These are phyloP conservation scores for Waltergamsia citrina DNA, from an alignment of 2,329 filamentous ascomycete genomes.

Conservation along the genomic window DNA sequence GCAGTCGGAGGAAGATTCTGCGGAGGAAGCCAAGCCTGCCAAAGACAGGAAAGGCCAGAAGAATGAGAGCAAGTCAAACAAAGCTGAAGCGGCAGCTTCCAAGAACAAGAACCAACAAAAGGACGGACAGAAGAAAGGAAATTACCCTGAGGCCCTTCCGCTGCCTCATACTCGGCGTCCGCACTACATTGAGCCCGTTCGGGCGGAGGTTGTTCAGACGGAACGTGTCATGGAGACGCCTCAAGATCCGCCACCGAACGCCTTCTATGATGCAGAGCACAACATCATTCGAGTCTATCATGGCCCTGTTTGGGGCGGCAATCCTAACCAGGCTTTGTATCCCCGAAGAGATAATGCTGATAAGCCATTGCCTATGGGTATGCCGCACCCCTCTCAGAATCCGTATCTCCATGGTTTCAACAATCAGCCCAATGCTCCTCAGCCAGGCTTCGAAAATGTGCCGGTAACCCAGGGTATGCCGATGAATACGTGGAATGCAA, in stretches of 20 bases:
- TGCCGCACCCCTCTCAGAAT: slow-evolving; percentile 31
- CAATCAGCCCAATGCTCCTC: slow-evolving; percentile 8
- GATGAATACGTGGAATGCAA: slow-evolving; percentile 10
- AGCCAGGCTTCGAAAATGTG: neutral
- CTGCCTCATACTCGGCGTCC: slow-evolving; percentile 23
- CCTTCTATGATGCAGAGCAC: slow-evolving; percentile 44
- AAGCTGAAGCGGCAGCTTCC: slow-evolving; percentile 5
- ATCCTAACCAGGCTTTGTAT: slow-evolving; percentile 32
- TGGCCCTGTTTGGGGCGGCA: slow-evolving; percentile 44
- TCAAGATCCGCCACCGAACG: slow-evolving; percentile 47
- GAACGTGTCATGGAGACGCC: slow-evolving; percentile 44
- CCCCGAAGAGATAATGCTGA: slow-evolving; percentile 23
- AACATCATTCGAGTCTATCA: slow-evolving; percentile 48
- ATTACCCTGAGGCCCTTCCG: slow-evolving; percentile 17
- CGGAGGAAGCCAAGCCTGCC: neutral
- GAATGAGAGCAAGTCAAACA: slow-evolving; percentile 4
- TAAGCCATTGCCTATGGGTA: slow-evolving; percentile 27
- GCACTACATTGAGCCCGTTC: slow-evolving; percentile 36
- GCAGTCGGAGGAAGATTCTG: slow-evolving; percentile 1
- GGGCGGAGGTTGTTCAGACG: slow-evolving; percentile 39
- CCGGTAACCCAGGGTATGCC: slow-evolving; percentile 18
- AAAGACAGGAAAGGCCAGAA: slow-evolving; percentile 6
- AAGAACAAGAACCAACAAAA: slow-evolving; percentile 7
- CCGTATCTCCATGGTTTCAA: slow-evolving; percentile 31
- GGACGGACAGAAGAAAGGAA: slow-evolving; percentile 8